Base-by-base conservation (phyloP, 345 rosid genomes). In the Gossypium ekmanianum region DNA sequence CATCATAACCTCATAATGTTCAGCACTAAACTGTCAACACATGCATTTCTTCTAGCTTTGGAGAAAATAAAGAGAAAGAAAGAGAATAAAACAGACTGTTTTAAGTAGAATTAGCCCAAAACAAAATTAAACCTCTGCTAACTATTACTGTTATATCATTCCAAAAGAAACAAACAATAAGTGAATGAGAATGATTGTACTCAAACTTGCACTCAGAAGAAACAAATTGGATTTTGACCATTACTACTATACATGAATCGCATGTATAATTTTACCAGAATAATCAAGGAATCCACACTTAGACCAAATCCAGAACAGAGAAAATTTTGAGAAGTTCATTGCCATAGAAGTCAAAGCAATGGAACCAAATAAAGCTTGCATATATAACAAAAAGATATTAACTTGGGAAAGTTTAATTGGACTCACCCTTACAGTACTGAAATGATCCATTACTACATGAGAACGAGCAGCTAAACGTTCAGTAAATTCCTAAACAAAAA, bases 391-490 rank as follows among this genome's bases (percentile, higher is more conserved):
- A 41, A 47, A 80, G 45, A 68, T 61, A 70, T 62, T 48, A 59
- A 59, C 41, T 59, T 11, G 9, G 64, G 44, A 45, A 55, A 55
- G 55, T 75, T 17, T 45, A 63, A 66, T 14, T 7, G 41, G 50
- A 56, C 86, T 57, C 78, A 93, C 98, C 91, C 92, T 88, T 45
- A 88, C 77, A 61, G 78, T 77, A 78, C 68, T 85, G 17, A 93
- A 69, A 76, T 79, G 88, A 80, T 86, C 85, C 83, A 84, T 80
- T 74, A 91, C 78, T 68, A 86, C 88, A 65, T 90, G 93, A 62
- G 99, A 88, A 77, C 88, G 92, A 57, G 90, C 89, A 52, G 91
- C 88, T 73, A 95, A 79, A 77, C 88, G 92, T 80, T 93, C 92
- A n/a, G 86, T 78, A 74, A 93, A 92, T 79, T 95, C 98, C 99